A percentile compares a stretch with the other conserved stretches of the same genome.
These are phyloP conservation scores for Talaromyces sp. DNA, from an alignment of 2,329 filamentous ascomycete genomes.

Conservation along the genomic window DNA sequence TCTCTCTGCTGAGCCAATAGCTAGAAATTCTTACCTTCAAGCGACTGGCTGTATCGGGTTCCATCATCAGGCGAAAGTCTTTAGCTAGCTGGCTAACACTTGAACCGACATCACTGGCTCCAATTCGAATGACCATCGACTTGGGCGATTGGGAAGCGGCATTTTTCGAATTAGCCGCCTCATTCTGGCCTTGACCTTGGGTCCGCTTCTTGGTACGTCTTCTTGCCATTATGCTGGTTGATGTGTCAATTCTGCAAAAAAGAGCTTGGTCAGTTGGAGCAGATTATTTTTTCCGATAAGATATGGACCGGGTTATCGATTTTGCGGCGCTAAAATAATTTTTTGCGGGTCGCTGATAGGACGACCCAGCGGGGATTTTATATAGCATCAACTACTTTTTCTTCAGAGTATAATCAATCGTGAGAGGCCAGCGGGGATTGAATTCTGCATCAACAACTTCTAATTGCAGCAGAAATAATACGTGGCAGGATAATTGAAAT, in stretches of 20 bases:
- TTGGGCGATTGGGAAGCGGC: conserved; percentile 60
- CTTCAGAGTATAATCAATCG: neutral
- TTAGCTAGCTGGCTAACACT: conserved; percentile 87
- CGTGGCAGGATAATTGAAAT: conserved; percentile 27
- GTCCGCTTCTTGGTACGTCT: conserved; percentile 84
- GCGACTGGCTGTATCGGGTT: conserved; percentile 85
- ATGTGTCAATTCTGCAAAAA: neutral
- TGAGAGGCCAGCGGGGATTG: conserved; percentile 10
- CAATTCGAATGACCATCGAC: conserved; percentile 97
- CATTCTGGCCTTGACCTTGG: conserved; percentile 66
- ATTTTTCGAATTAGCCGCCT: conserved; percentile 47
- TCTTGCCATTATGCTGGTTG: conserved; percentile 63
- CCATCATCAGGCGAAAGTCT: conserved; percentile 91
- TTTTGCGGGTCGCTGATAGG: conserved; percentile 17
- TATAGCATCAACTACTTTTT: neutral
- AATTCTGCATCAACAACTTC: neutral
- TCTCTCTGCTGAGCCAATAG: neutral
- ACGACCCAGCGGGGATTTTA: conserved; percentile 11
- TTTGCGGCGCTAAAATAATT: conserved; percentile 35
- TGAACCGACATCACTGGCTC: conserved; percentile 86
- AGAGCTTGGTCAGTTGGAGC: neutral
- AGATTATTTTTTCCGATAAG: conserved; percentile 30
- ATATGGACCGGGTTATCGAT: conserved; percentile 37
- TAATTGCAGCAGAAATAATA: neutral
- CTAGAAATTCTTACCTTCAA: conserved; percentile 57